Conservation (phyloP, 371 early-diverging fungal genomes). For the Mucor piriformis region DNA sequence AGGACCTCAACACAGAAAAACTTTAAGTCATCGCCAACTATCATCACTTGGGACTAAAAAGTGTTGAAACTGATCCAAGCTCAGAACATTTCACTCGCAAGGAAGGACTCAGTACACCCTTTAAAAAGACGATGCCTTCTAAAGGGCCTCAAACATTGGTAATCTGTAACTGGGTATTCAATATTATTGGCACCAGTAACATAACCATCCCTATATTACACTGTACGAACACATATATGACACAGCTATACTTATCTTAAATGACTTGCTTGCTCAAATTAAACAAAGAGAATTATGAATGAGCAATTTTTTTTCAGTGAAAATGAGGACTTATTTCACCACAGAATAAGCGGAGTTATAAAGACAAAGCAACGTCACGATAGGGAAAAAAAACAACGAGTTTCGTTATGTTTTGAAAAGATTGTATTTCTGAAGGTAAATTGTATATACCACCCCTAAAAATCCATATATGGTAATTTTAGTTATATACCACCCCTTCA, state of each 20-base stretch:
- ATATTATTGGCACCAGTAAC: slow-evolving; percentile 9
- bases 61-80: slow-evolving; percentile 16
- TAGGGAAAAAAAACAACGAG: no score
- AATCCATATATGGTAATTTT: no score
- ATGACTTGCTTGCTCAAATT: slow-evolving; percentile 10
- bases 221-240: slow-evolving; percentile 8
- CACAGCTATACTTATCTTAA: slow-evolving; percentile 16
- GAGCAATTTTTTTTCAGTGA: no score
- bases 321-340: no score
- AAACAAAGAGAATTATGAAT: slow-evolving; percentile 13
- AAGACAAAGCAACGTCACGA: no score
- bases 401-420: no score
- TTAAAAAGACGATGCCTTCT: slow-evolving; percentile 16
- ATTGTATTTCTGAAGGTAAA: no score
- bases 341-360: no score
- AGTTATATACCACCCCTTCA: no score
- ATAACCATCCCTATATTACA: slow-evolving; percentile 14
- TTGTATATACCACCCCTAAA: no score
- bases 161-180: not conserved
- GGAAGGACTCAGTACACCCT: no score
- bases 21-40: slow-evolving; percentile 3
- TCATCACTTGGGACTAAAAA: slow-evolving; percentile 9
- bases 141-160: slow-evolving; percentile 13
- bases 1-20: slow-evolving; percentile 10
- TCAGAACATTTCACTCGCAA: not conserved